Evolutionary conservation across 768 basidiomycete species (phyloP).

Genomic region (Hydnum rufescens): DNA sequence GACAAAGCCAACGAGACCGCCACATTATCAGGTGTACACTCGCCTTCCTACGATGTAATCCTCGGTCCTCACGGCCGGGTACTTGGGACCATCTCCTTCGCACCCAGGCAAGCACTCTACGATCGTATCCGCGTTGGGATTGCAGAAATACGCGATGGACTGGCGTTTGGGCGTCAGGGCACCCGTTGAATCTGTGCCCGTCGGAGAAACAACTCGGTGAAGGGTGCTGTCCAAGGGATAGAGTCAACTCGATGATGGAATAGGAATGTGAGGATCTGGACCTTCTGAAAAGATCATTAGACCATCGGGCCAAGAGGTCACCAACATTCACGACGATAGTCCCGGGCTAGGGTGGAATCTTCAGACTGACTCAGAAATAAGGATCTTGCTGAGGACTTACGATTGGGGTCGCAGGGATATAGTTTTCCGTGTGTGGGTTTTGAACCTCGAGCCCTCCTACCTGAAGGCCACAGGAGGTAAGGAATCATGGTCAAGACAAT

Average conservation of each 20-base stretch:
- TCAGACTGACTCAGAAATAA: conserved; percentile 1
- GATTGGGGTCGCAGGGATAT: conserved; percentile 54
- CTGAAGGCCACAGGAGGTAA: background rate
- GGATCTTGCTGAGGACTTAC: conserved; percentile 24
- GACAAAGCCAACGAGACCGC: too few relatives aligned
- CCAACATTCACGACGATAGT: conserved; percentile 73
- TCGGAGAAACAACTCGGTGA: conserved; percentile 64
- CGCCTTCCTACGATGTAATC: conserved; percentile 46
- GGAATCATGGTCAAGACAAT: too few relatives aligned
- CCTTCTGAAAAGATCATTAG: conserved; percentile 44
- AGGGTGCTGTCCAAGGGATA: conserved; percentile 31
- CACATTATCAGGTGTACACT: too few relatives aligned
- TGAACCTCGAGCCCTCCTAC: conserved; percentile 71
- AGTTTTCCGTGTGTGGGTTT: conserved; percentile 54
- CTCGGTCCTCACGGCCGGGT: conserved; percentile 50
- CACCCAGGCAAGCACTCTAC: conserved; percentile 57
- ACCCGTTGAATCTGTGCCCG: conserved; percentile 28
- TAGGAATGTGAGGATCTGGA: conserved; percentile 3
- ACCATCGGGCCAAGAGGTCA: conserved; percentile 66
- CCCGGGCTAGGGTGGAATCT: conserved; percentile 30
- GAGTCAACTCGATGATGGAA: conserved; percentile 13
- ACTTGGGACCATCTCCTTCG: conserved; percentile 32
- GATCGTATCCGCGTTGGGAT: conserved; percentile 47
- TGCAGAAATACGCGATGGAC: conserved; percentile 78
- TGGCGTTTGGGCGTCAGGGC: conserved; percentile 45